phyloP scores from a whole-genome alignment of 2,329 filamentous ascomycete species.

The Colletotrichum lindemuthianum region DNA sequence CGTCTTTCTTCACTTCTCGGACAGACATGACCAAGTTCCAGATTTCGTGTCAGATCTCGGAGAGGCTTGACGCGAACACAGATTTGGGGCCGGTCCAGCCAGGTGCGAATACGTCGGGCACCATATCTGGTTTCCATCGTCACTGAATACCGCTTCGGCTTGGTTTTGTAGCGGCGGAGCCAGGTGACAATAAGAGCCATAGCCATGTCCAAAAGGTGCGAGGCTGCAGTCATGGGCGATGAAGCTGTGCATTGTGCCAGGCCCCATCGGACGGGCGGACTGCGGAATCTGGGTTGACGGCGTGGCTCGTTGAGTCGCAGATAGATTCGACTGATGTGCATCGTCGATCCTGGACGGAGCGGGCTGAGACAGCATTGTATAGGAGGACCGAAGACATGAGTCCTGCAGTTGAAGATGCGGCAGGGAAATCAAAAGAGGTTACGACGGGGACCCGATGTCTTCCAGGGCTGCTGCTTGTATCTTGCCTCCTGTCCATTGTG shows the following conservation, averaged over 20 bases:
- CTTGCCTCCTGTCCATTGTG: conserved; percentile 1
- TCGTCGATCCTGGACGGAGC: conserved; percentile 31
- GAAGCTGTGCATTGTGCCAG: background rate
- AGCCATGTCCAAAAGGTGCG: no score
- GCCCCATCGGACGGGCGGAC: background rate
- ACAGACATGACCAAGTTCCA: no score
- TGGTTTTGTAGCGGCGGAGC: no score
- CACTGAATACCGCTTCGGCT: no score
- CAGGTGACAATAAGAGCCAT: no score
- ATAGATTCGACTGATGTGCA: conserved; percentile 15
- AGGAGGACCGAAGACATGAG: conserved; percentile 26
- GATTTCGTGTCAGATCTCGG: no score
- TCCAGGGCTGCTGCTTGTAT: background rate
- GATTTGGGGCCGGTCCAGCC: no score
- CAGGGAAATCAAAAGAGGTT: conserved; percentile 33
- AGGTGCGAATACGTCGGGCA: no score
- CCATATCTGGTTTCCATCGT: no score
- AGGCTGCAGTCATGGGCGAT: no score
- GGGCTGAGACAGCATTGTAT: background rate
- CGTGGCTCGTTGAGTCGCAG: background rate
- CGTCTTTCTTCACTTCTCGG: no score
- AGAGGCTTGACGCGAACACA: no score
- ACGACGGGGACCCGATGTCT: background rate
- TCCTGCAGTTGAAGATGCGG: conserved; percentile 35
- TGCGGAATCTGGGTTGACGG: background rate